Base-by-base conservation (phyloP, 495 filamentous ascomycete species). In the Gamarada debralockiae region DNA sequence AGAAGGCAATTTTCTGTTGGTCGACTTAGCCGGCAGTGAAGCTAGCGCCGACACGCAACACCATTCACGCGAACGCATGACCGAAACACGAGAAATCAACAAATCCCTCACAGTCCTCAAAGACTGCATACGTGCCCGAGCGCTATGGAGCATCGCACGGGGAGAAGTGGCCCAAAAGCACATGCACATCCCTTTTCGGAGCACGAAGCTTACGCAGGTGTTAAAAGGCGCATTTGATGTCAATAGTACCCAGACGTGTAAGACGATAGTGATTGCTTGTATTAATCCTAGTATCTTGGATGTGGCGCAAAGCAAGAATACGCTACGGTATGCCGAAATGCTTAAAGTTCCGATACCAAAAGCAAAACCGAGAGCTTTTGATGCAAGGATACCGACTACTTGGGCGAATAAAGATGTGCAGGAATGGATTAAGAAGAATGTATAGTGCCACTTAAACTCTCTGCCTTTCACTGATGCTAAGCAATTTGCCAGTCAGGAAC, bases 21-120 rank as follows among this genome's bases (percentile, higher is more conserved):
- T 76, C 37, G 75, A 79, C 50, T 69, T 75, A 0, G 75, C 74
- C 3, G 75, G 74, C 1, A 69, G 70, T 31, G 76, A 78, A 59
- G 62, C 12, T 57, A 58, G 55, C 4, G 48, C 48, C 4, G 65
- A 68, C 48, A 50, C 63, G 5, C 18, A 23, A 17, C 15, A 56
- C 1, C 67, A 70, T 31, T 47, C 45, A 0, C 21, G 52, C 1
- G 64, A 67, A 7, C 56, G 65, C 1, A 61, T 68, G 60, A 52
- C 53, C 24, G 67, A 68, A 29, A 65, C 62, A 0, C 50, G 52
- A 13, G 64, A 68, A 21, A 68, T 70, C 50, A 70, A 70, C 37
- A 65, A 52, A 2, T 61, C 56, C 40, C 60, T 70, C 0, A 55
- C 62, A 0, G 42, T 57, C 7, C 47, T 70, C 2, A 67, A 68